Evolutionary conservation across 495 filamentous ascomycete genomes (phyloP).

Genomic region (Daldinia caldariorum): DNA sequence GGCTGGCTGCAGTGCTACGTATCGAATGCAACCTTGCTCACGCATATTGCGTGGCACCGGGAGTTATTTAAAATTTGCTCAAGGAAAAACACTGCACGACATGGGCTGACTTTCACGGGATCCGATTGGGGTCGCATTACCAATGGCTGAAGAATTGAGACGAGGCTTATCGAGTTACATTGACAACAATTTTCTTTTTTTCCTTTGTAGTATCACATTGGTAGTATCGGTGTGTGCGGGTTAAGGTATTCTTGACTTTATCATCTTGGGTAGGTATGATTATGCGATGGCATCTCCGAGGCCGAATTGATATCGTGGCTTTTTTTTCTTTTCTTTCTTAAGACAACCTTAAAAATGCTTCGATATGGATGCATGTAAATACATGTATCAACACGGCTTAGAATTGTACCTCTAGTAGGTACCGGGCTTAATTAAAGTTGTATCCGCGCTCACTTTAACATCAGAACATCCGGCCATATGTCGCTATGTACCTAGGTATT

Average conservation of each 20-base stretch:
- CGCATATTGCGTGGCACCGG: conserved; percentile 36
- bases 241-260: conserved; percentile 5
- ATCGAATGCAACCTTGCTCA: conserved; percentile 34
- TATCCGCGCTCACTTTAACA: neutral
- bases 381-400: no score
- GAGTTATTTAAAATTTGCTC: conserved; percentile 44
- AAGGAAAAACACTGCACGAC: conserved; percentile 36
- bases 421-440: neutral
- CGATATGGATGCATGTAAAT: no score
- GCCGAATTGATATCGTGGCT: neutral
- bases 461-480: no score
- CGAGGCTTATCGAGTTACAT: conserved; percentile 40
- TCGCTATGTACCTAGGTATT: no score
- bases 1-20: conserved; percentile 39
- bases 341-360: no score
- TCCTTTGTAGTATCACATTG: conserved; percentile 5
- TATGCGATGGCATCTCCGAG: neutral
- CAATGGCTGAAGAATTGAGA: conserved; percentile 5
- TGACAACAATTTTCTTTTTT: conserved; percentile 6
- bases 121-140: conserved; percentile 37
- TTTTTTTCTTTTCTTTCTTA: neutral
- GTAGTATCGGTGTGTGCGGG: conserved; percentile 31
- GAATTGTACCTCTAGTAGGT: neutral
- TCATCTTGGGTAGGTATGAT: conserved; percentile 10
- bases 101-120: conserved; percentile 40